phyloP scores from a whole-genome alignment of 2,329 filamentous ascomycete genomes.

The Ophiocordyceps camponoti-saundersi region DNA sequence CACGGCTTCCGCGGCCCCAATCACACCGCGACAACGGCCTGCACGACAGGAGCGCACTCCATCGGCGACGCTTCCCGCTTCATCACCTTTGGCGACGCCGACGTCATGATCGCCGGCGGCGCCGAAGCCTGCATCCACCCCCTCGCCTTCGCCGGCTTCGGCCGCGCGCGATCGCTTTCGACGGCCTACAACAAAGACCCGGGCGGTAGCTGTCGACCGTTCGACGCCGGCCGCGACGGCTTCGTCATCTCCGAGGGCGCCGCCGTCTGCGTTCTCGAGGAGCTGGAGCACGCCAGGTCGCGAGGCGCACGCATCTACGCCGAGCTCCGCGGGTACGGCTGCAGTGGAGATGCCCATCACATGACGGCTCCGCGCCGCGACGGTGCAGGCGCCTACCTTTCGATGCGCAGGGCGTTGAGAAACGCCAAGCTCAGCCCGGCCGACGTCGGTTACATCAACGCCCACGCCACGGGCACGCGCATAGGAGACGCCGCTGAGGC shows the following conservation, averaged over 20 bases:
- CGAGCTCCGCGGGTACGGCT: constrained; percentile 76
- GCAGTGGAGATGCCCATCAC: constrained; percentile 80
- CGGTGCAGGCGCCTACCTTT: constrained; percentile 62
- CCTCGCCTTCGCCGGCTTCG: constrained; percentile 80
- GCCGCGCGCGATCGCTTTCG: constrained; percentile 69
- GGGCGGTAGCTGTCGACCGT: constrained; percentile 60
- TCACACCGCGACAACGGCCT: constrained; percentile 84
- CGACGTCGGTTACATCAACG: constrained; percentile 81
- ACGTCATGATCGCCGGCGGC: constrained; percentile 93
- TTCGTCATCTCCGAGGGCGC: constrained; percentile 93
- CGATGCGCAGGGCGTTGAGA: constrained; percentile 72
- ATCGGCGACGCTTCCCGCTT: constrained; percentile 89
- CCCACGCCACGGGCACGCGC: constrained; percentile 77
- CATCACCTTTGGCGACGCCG: constrained; percentile 77
- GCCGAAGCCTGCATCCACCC: constrained; percentile 94
- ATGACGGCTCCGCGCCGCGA: constrained; percentile 80
- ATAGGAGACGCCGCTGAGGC: constrained; percentile 85
- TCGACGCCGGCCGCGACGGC: constrained; percentile 62
- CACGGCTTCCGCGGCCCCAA: constrained; percentile 83
- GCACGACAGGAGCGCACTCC: constrained; percentile 88
- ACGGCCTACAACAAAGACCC: constrained; percentile 66
- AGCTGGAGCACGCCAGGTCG: constrained; percentile 69
- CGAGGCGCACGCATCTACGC: constrained; percentile 74
- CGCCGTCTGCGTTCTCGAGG: constrained; percentile 75
- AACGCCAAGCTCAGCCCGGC: constrained; percentile 52